Evolutionary conservation across 148 eudicot species (phyloP), one percentile per base, ranked within the genome.

Genomic region (Polygonum maritimum): DNA sequence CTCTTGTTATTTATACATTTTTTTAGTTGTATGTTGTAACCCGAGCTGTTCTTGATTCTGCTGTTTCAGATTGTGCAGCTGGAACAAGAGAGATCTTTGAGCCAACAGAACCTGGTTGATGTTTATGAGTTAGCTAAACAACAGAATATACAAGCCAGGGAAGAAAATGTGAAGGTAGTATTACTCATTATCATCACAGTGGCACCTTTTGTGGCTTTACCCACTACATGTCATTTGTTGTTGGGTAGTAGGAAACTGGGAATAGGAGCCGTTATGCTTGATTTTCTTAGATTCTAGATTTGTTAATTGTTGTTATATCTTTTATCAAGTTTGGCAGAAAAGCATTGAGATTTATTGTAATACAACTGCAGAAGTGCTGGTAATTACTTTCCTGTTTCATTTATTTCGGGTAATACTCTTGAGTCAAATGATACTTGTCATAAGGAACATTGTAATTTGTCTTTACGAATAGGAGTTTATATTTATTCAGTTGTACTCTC

Each of bases 21-120:
- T 62, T 14, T 62, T 33, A 3, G 69, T 18, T 26, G 45, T 73
- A 40, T 75, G 49, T 35, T 70, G 74, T 74, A 74, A 45, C 35
- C 26, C 35, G 38, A 74, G 45, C 33, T 76, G 11, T 76, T 75
- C 40, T 18, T 80, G 36, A 16, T 72, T 48, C 80, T 76, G 69
- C 15, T 73, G 39, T 55, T 72, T 60, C 77, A 94, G 98, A 88
- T 92, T 73, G 82, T 79, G 44, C 82, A 76, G 79, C 80, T 90
- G 51, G 93, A 94, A 87, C 69, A 79, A 83, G 98, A 94, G 81
- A 90, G 86, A 77, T 83, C 81, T 76, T 89, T 91, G 77, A 86
- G 87, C 83, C 86, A 82, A 52, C 85, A 79, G 82, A 88, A 87
- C 36, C 79, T 88, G 78, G 85, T 89, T 74, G 73, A 78, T 80